phyloP scores from a whole-genome alignment of 176 grass and related monocot species.

The Triticum dicoccoides region DNA sequence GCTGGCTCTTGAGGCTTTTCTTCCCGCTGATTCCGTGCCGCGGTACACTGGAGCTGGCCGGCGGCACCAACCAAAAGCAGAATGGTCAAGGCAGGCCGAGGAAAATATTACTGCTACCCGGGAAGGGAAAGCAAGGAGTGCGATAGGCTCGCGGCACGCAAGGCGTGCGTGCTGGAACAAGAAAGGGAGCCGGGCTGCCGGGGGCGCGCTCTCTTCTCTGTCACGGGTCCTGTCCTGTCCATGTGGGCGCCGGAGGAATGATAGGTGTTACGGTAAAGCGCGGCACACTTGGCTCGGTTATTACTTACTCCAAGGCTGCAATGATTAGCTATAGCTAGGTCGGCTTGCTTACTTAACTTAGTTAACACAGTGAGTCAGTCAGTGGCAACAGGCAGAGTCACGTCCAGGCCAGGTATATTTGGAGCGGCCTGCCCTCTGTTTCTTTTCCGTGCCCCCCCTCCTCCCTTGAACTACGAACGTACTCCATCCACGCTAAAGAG shows the following conservation, averaged over 20 bases:
- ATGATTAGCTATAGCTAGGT: neutral
- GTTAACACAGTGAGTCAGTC: neutral
- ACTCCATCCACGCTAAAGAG: neutral
- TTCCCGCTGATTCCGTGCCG: neutral
- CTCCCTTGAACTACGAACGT: neutral
- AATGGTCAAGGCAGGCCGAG: neutral
- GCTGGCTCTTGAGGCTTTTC: neutral
- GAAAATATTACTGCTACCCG: too few species aligned
- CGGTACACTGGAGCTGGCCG: neutral
- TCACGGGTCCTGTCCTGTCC: conserved; percentile 21
- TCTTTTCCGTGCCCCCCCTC: neutral
- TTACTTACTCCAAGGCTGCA: neutral
- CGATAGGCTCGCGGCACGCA: neutral
- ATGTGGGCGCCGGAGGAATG: conserved; percentile 23
- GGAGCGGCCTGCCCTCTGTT: conserved; percentile 17
- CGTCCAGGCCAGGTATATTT: conserved; percentile 41
- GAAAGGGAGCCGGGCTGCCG: neutral
- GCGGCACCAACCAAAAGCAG: neutral
- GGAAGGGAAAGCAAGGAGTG: neutral
- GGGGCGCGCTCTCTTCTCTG: neutral
- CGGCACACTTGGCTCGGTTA: neutral
- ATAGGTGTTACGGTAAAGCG: conserved; percentile 31
- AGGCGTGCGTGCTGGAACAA: neutral
- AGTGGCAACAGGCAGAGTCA: neutral
- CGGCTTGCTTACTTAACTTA: neutral